These are phyloP conservation scores for Somion occarium DNA, from an alignment of 1,284 basidiomycete genomes.

Conservation along the genomic window DNA sequence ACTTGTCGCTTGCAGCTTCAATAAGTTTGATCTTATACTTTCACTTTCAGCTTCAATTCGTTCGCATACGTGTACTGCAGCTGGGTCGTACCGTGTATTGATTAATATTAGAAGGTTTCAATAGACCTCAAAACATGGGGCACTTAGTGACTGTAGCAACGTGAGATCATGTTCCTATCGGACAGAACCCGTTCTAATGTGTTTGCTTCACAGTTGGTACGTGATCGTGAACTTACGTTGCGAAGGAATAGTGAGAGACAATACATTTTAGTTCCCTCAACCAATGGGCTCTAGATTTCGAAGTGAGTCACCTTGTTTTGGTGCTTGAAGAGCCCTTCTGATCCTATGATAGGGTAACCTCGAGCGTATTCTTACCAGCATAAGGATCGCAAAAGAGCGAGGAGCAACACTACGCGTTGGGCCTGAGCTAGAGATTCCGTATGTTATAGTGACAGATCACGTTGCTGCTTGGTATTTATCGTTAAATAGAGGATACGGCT, in stretches of 20 bases:
- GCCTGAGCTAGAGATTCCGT: slow-evolving; percentile 98
- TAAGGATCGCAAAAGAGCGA: slow-evolving; percentile 79
- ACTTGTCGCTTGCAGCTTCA: too few relatives aligned
- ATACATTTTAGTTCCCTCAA: slow-evolving; percentile 70
- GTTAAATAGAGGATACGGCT: slow-evolving; percentile 81
- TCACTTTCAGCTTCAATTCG: too few relatives aligned
- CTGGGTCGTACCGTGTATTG: too few relatives aligned
- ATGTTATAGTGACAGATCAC: slow-evolving; percentile 24
- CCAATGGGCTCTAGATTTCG: slow-evolving; percentile 95
- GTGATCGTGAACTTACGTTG: slow-evolving; percentile 5
- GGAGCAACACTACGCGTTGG: slow-evolving; percentile 96
- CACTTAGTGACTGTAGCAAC: slow-evolving; percentile 72
- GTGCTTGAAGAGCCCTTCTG: background rate
- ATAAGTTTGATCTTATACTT: too few relatives aligned
- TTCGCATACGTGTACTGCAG: too few relatives aligned
- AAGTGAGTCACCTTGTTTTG: slow-evolving; percentile 38
- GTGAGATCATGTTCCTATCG: slow-evolving; percentile 19
- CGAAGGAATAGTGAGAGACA: background rate
- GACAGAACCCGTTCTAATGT: slow-evolving; percentile 7
- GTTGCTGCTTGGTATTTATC: background rate
- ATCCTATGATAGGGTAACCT: slow-evolving; percentile 68
- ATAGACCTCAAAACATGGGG: too few relatives aligned
- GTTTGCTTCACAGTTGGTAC: slow-evolving; percentile 37
- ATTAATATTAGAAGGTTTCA: too few relatives aligned
- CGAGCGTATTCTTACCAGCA: slow-evolving; percentile 88